A percentile compares a stretch with the other conserved stretches of the same genome.
phyloP scores from a whole-genome alignment of 2,329 filamentous ascomycete genomes.

The Aspergillus novofumigatus region DNA sequence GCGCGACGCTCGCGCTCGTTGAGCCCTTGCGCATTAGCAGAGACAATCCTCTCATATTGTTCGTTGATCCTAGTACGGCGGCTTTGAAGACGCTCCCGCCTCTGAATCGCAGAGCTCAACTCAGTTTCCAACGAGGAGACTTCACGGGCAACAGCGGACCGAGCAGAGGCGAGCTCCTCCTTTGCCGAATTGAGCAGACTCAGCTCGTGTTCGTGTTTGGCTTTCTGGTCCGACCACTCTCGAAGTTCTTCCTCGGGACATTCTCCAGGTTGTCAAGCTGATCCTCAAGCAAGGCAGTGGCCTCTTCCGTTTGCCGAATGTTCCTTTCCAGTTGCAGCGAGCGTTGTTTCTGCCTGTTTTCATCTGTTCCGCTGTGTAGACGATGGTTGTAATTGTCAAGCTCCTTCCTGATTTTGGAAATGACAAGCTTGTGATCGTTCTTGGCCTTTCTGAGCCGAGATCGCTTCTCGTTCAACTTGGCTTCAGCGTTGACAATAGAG shows the following conservation, averaged over 20 bases:
- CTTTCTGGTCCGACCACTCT: constrained; percentile 51
- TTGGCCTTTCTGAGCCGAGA: constrained; percentile 56
- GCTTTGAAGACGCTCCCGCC: constrained; percentile 56
- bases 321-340: constrained; percentile 59
- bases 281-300: constrained; percentile 50
- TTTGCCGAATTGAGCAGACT: constrained; percentile 49
- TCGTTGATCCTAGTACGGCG: constrained; percentile 57
- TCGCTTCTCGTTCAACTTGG: constrained; percentile 56
- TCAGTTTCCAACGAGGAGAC: constrained; percentile 51
- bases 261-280: constrained; percentile 54
- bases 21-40: constrained; percentile 55
- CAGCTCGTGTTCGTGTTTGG: constrained; percentile 51
- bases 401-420: constrained; percentile 58
- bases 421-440: constrained; percentile 57
- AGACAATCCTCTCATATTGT: constrained; percentile 57
- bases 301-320: constrained; percentile 61
- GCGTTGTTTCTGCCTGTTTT: constrained; percentile 60
- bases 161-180: constrained; percentile 48
- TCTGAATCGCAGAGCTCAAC: constrained; percentile 48
- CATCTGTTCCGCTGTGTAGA: constrained; percentile 56
- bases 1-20: constrained; percentile 51
- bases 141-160: constrained; percentile 50
- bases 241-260: constrained; percentile 53
- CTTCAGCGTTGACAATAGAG: constrained; percentile 59
- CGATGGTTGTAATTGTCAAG: constrained; percentile 56